Evolutionary conservation across 805 yeast species (phyloP), one percentile per base, ranked within the genome.

Genomic region (Nakazawaea siamensis): DNA sequence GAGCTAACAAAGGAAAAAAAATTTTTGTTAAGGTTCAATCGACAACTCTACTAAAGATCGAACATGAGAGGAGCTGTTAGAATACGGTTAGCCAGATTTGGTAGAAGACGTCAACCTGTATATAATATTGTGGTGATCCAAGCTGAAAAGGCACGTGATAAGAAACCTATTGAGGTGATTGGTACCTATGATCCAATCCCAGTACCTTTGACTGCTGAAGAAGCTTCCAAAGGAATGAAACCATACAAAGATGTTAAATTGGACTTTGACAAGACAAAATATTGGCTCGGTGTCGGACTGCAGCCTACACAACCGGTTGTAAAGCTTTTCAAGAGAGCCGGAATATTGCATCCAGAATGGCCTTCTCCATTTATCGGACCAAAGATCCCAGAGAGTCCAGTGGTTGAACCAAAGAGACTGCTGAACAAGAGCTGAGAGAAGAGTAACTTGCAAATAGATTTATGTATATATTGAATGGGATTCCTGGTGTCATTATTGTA

Each of bases 241-340:
- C 83, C 88, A 10, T 66, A 70, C 32, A 90, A 92, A 55, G 87
- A 87, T 46, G 73, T 90, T 27, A 71, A 78, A 45, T 62, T 92
- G 24, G 97, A 92, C 54, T 87, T 92, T 52, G 76, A 76, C 44
- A 75, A 96, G 49, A 76, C 95, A 4, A 86, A 86, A 56, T 92
- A 92, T 59, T 92, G 98, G 98, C 63, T 92, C 24, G 95, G 96
- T 49, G 95, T 86, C 14, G 98, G 98, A 10, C 97, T 97, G 1
- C 94, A 84, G 54, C 94, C 96, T 5, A 76, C 90, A 17, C 87
- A 81, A 29, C 65, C 92, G 3, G 94, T 90, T 10, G 70, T 76
- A 2, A 75, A 75, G 44, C 61, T 92, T 34, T 72, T 92, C 54
- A 78, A 76, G 52, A 85, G 79, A 55, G 86, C 83, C 29, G 87